Evolutionary conservation across 2,329 filamentous ascomycete species (phyloP), one percentile per base, ranked within the genome.

Genomic region (Blastomyces parvus): DNA sequence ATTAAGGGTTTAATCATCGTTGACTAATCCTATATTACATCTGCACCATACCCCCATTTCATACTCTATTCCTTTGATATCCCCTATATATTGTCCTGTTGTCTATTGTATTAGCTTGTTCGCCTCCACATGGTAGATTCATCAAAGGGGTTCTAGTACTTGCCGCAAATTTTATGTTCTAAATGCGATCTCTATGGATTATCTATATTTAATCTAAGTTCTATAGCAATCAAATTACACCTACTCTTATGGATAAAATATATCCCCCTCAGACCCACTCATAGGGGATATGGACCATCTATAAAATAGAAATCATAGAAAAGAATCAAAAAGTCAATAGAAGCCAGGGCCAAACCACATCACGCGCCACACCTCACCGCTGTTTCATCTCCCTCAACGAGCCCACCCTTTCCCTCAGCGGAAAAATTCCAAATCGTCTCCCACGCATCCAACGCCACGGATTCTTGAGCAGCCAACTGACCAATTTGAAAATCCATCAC

Each of bases 381-480:
- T 30, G 3, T 25, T 27, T 52, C 25, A 52, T 17, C 25, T 30
- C 22, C 14, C 27, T 25, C 22, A 30, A 17, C 25, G 25, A 30
- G 19, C 6, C 17, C 38, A 6, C 25, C 8, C 40, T 30, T 59
- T 46, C 11, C n/a, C 27, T 44, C 59, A 14, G 25, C 30, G 3
- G 27, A 5, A 11, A 22, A 25, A 27, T 40, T 38, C 67, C 67
- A 68, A 60, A 68, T 68, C 9, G 57, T 48, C 27, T 64, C 61
- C 67, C 67, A 67, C 30, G 59, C 61, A 56, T 66, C 40, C 33
- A 6, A 57, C 14, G 66, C 61, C 33, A 67, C 36, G 30, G 55
- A 62, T 40, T 64, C 19, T 3, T 60, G 30, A n/a, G 62, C 60
- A n/a, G 42, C 58, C 33, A 68, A 25, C 25, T 33, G 62, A n/a